A percentile compares a stretch with the other conserved stretches of the same genome.
Evolutionary conservation across 2,329 filamentous ascomycete genomes (phyloP).

Genomic region (Elsinoe australis): DNA sequence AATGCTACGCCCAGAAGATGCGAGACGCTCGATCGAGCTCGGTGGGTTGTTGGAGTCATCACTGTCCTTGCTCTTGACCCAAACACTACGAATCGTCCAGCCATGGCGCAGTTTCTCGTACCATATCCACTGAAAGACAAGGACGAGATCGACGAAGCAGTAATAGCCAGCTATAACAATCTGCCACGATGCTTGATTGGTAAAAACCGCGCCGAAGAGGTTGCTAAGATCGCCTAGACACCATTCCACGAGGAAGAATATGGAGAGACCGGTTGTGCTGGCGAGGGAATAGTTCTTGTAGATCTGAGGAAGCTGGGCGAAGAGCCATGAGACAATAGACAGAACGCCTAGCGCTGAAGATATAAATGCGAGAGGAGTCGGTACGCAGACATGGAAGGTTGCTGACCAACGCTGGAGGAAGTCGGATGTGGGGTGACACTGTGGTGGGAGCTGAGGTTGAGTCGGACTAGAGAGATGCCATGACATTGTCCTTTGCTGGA

Average conservation of each 20-base stretch:
- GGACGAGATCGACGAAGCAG: conserved; percentile 55
- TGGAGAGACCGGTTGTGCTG: conserved; percentile 57
- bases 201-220: conserved; percentile 55
- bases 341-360: conserved; percentile 54
- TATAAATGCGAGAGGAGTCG: conserved; percentile 54
- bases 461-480: conserved; percentile 23
- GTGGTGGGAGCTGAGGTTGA: conserved; percentile 43
- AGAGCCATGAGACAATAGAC: conserved; percentile 61
- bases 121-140: conserved; percentile 59
- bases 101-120: conserved; percentile 52
- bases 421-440: conserved; percentile 53
- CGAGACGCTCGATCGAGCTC: conserved; percentile 29
- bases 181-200: conserved; percentile 59
- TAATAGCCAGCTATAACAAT: conserved; percentile 59
- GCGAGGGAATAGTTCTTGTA: conserved; percentile 59
- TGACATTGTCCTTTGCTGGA: conserved; percentile 23
- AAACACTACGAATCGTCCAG: conserved; percentile 35
- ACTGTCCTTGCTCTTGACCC: conserved; percentile 23
- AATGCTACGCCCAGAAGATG: conserved; percentile 18
- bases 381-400: conserved; percentile 55
- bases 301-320: conserved; percentile 61
- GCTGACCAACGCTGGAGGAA: conserved; percentile 52
- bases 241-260: conserved; percentile 61
- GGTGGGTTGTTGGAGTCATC: conserved; percentile 24
- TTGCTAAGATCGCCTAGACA: conserved; percentile 57